A percentile compares a stretch with the other conserved stretches of the same genome.
Evolutionary conservation across 2,329 filamentous ascomycete genomes (phyloP).

Genomic region (Penicillium sp.): DNA sequence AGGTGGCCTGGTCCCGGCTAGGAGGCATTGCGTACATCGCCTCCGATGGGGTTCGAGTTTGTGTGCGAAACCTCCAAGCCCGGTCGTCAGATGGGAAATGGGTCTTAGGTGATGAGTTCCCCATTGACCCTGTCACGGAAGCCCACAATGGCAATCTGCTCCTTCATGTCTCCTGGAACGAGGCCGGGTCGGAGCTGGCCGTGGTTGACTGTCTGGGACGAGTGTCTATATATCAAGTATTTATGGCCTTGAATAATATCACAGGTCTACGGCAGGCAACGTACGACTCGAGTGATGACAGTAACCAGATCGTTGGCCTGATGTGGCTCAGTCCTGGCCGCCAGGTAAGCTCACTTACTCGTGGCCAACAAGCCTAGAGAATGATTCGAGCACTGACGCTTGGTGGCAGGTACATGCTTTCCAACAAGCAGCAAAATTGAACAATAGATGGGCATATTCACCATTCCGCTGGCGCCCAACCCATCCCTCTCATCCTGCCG

Average conservation of each 20-base stretch:
- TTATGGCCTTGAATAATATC: constrained; percentile 72
- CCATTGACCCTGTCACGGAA: constrained; percentile 62
- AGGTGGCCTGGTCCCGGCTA: constrained; percentile 82
- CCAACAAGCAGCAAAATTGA: constrained; percentile 65
- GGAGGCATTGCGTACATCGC: constrained; percentile 84
- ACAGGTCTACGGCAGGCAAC: constrained; percentile 63
- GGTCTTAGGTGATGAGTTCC: constrained; percentile 72
- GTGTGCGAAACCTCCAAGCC: constrained; percentile 72
- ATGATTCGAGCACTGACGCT: background rate
- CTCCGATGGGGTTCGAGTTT: constrained; percentile 68
- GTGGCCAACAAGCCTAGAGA: background rate
- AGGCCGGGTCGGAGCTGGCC: constrained; percentile 75
- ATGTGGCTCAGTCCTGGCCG: constrained; percentile 75
- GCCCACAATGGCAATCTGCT: constrained; percentile 67
- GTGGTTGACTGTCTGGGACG: constrained; percentile 78
- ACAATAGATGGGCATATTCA: constrained; percentile 68
- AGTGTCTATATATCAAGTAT: constrained; percentile 72
- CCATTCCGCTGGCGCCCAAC: constrained; percentile 65
- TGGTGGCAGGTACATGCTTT: constrained; percentile 43
- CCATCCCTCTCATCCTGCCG: constrained; percentile 68
- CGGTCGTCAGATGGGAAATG: constrained; percentile 71
- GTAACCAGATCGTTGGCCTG: constrained; percentile 76
- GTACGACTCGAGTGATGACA: constrained; percentile 71
- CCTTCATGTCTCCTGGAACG: constrained; percentile 81
- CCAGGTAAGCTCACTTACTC: constrained; percentile 38